Conservation (phyloP, 1,139 yeast species). For the Lodderomyces margitis region DNA sequence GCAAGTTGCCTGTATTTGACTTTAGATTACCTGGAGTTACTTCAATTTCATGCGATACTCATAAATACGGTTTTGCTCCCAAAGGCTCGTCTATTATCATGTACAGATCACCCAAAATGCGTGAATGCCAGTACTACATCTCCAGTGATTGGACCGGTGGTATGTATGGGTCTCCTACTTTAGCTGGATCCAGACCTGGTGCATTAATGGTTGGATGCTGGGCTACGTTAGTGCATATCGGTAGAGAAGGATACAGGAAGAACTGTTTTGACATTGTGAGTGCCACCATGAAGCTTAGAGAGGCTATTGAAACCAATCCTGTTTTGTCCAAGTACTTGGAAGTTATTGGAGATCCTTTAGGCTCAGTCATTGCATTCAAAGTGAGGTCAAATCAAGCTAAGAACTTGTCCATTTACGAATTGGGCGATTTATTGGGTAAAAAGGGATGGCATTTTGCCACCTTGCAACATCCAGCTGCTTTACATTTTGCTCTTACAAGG, state of each 20-base stretch:
- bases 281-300: conserved; percentile 59
- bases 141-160: conserved; percentile 93
- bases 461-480: conserved; percentile 84
- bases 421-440: conserved; percentile 65
- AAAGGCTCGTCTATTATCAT: conserved; percentile 92
- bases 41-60: conserved; percentile 95
- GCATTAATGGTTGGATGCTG: conserved; percentile 96
- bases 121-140: conserved; percentile 83
- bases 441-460: conserved; percentile 91
- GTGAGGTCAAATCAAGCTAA: conserved; percentile 31
- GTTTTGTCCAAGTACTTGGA: conserved; percentile 44
- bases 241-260: conserved; percentile 72
- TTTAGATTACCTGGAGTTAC: conserved; percentile 94
- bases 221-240: conserved; percentile 84
- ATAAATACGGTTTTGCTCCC: conserved; percentile 97
- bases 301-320: conserved; percentile 40
- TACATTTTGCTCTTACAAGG: conserved; percentile 84
- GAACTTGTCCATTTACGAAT: conserved; percentile 62
- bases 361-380: conserved; percentile 77
- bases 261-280: conserved; percentile 66
- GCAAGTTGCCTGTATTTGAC: conserved; percentile 65
- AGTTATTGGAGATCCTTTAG: conserved; percentile 81
- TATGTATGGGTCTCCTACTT: conserved; percentile 90
- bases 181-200: conserved; percentile 97
- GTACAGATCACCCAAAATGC: conserved; percentile 67